A percentile compares a stretch with the other conserved stretches of the same genome.
These are phyloP conservation scores for Huntiella bhutanensis DNA, from an alignment of 2,329 filamentous ascomycete genomes.

Conservation along the genomic window DNA sequence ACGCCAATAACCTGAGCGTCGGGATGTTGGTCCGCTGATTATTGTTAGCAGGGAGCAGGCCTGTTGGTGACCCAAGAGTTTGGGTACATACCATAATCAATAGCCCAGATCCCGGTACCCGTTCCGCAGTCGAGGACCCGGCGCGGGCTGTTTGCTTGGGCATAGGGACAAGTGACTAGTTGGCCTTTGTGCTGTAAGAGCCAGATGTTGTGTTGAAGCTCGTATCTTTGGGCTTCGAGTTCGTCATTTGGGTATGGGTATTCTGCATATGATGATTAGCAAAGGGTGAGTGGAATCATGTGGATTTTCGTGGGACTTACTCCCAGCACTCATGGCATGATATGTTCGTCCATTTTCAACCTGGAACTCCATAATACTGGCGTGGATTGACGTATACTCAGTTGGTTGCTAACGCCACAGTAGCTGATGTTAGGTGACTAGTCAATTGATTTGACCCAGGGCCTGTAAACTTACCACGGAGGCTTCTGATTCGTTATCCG, in stretches of 20 bases:
- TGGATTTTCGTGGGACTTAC: conserved; percentile 11
- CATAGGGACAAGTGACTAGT: conserved; percentile 16
- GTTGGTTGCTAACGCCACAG: neutral
- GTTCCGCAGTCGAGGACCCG: conserved; percentile 27
- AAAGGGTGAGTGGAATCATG: neutral
- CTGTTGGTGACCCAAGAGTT: neutral
- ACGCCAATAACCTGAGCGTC: conserved; percentile 19
- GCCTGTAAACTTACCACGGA: too few species aligned
- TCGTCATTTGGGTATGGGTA: neutral
- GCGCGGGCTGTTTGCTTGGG: conserved; percentile 12
- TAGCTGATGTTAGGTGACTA: too few species aligned
- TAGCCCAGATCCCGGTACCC: conserved; percentile 27
- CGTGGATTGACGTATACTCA: conserved; percentile 16
- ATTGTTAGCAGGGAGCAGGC: neutral
- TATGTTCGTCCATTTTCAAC: conserved; percentile 23
- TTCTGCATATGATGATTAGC: neutral
- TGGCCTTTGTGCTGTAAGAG: conserved; percentile 18
- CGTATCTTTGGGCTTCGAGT: conserved; percentile 10
- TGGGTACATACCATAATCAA: conserved; percentile 13
- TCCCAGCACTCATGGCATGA: conserved; percentile 18
- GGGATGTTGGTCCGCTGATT: neutral
- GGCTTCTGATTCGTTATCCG: too few species aligned
- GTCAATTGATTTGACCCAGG: too few species aligned
- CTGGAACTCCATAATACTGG: conserved; percentile 20
- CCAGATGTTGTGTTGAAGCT: conserved; percentile 22